phyloP scores from a whole-genome alignment of 2,329 filamentous ascomycete genomes.

The Trichoderma sp. region DNA sequence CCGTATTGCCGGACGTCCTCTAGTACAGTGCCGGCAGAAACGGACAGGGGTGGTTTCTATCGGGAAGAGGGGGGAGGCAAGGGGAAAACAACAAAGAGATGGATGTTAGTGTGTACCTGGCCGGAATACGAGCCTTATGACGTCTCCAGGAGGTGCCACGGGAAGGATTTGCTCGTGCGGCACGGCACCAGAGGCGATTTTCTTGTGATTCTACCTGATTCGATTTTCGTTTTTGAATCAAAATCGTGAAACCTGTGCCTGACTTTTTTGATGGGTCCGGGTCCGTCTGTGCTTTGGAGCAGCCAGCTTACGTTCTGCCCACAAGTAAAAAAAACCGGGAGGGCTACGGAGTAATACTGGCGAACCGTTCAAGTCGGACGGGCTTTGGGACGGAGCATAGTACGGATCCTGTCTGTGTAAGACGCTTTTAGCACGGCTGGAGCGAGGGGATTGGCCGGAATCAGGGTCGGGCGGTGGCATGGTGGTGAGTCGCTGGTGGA shows the following conservation, averaged over 20 bases:
- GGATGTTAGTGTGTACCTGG: background rate
- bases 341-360: background rate
- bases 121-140: constrained; percentile 20
- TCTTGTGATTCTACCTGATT: background rate
- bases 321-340: background rate
- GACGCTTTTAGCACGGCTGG: background rate
- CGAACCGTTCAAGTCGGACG: background rate
- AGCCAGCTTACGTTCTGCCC: background rate
- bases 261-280: background rate
- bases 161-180: background rate
- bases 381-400: background rate
- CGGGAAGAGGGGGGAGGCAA: background rate
- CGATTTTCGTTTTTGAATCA: background rate
- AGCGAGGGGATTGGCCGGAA: constrained; percentile 1
- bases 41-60: background rate
- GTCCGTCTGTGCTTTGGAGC: background rate
- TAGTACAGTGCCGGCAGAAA: constrained; percentile 8
- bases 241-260: constrained; percentile 1
- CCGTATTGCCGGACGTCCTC: constrained; percentile 9
- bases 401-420: constrained; percentile 10
- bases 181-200: background rate
- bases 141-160: background rate
- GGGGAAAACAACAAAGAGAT: background rate
- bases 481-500: constrained; percentile 17
- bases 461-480: constrained; percentile 7